A percentile compares a stretch with the other conserved stretches of the same genome.
Evolutionary conservation across 2,329 filamentous ascomycete genomes (phyloP).

Genomic region (Penicillium expansum): DNA sequence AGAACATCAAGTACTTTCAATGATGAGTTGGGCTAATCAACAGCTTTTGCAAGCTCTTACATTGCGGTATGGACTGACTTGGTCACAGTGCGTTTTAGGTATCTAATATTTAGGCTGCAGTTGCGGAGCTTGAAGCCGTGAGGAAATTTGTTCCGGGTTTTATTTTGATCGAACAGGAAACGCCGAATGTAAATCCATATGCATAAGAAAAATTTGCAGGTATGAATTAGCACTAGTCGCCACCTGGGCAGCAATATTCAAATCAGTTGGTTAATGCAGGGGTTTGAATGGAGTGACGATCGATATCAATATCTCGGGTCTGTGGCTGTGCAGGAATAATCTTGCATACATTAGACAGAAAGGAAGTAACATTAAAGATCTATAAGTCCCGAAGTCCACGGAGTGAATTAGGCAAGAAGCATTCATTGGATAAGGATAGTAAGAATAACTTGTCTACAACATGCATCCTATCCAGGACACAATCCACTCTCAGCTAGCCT

Average conservation of each 20-base stretch:
- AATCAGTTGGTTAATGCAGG: not conserved
- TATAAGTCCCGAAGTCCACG: no score
- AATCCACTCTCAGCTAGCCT: not conserved
- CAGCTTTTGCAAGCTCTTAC: not conserved
- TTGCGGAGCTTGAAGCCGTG: no score
- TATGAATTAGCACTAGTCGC: not conserved
- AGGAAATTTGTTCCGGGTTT: no score
- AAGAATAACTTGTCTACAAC: not conserved
- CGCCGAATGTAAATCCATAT: not conserved
- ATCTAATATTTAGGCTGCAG: not conserved
- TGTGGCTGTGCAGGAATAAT: no score
- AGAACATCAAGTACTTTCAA: no score
- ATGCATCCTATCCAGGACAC: not conserved
- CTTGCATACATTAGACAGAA: no score
- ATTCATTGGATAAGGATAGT: not conserved
- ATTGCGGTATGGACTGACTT: not conserved
- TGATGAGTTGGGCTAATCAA: not conserved
- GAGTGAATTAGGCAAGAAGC: no score
- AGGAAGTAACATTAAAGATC: no score
- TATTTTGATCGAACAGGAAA: not conserved
- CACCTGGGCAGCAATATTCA: not conserved
- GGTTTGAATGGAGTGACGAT: not conserved
- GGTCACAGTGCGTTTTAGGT: not conserved
- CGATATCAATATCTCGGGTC: no score
- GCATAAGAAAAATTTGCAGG: not conserved